A percentile compares a stretch with the other conserved stretches of the same genome.
These are phyloP conservation scores for Colletotrichum noveboracense DNA, from an alignment of 2,329 filamentous ascomycete genomes.

Conservation along the genomic window DNA sequence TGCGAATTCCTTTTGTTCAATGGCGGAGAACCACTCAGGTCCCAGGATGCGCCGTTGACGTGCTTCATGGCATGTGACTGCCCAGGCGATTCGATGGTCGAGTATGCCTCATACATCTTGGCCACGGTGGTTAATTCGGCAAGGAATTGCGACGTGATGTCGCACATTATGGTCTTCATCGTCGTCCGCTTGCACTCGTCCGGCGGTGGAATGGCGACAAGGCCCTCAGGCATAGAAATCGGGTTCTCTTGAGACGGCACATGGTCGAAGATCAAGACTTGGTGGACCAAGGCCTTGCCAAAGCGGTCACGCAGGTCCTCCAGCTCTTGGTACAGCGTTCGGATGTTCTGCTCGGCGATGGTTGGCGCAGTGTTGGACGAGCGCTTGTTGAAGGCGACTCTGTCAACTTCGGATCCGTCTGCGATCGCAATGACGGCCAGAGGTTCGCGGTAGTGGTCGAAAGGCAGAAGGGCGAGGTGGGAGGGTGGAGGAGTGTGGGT, in stretches of 20 bases:
- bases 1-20: conserved; percentile 62
- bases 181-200: conserved; percentile 77
- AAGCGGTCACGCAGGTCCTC: conserved; percentile 75
- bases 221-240: conserved; percentile 67
- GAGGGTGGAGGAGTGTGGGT: conserved; percentile 81
- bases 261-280: conserved; percentile 82
- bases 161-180: conserved; percentile 81
- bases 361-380: conserved; percentile 57
- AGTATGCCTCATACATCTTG: conserved; percentile 74
- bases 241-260: conserved; percentile 50
- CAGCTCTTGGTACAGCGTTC: conserved; percentile 69
- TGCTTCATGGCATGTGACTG: conserved; percentile 46
- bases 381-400: conserved; percentile 57
- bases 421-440: conserved; percentile 84
- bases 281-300: conserved; percentile 78
- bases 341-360: conserved; percentile 61
- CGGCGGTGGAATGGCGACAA: conserved; percentile 72
- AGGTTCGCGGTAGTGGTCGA: conserved; percentile 88
- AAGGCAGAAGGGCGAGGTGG: conserved; percentile 81
- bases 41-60: conserved; percentile 47
- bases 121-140: conserved; percentile 79
- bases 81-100: conserved; percentile 79
- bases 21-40: conserved; percentile 40
- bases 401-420: conserved; percentile 75
- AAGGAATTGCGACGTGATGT: conserved; percentile 75